Conservation (phyloP, 106 monocot species). For the Dendrobium nobile region DNA sequence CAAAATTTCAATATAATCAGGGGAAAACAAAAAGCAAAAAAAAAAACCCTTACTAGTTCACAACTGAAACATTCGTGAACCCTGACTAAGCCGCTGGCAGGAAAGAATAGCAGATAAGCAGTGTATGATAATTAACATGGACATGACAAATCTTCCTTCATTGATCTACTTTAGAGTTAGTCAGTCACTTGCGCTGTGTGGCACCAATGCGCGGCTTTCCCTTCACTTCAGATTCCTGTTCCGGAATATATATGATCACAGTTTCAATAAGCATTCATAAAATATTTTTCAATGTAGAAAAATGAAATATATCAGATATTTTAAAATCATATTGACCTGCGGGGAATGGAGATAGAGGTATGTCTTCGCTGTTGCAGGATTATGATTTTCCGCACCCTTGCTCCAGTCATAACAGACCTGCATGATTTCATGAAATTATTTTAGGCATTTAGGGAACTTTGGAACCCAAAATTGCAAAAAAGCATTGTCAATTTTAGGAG, state of each 20-base stretch:
- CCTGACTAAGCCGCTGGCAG: too few relatives aligned
- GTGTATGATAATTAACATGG: too few relatives aligned
- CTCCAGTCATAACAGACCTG: slow-evolving; percentile 96
- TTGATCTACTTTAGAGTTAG: background rate
- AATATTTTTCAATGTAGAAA: too few relatives aligned
- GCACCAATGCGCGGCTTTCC: slow-evolving; percentile 68
- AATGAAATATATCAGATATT: background rate
- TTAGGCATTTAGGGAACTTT: background rate
- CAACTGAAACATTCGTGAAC: too few relatives aligned
- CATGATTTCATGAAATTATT: background rate
- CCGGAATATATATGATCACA: too few relatives aligned
- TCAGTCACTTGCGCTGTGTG: slow-evolving; percentile 48
- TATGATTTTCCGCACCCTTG: slow-evolving; percentile 95
- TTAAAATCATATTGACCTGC: slow-evolving; percentile 29
- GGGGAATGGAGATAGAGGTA: slow-evolving; percentile 69
- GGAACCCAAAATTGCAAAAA: background rate
- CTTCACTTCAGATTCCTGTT: slow-evolving; percentile 91
- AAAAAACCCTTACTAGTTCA: too few relatives aligned
- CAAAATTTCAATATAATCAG: too few relatives aligned
- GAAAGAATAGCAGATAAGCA: too few relatives aligned
- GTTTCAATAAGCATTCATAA: background rate
- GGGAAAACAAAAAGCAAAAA: too few relatives aligned
- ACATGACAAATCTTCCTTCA: too few relatives aligned
- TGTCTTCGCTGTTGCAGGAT: slow-evolving; percentile 86
- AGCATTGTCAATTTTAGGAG: background rate